A percentile compares a stretch with the other conserved stretches of the same genome.
Evolutionary conservation across 225 moss, liverwort and hornwort genomes (phyloP).

Genomic region (Antitrichia curtipendula): DNA sequence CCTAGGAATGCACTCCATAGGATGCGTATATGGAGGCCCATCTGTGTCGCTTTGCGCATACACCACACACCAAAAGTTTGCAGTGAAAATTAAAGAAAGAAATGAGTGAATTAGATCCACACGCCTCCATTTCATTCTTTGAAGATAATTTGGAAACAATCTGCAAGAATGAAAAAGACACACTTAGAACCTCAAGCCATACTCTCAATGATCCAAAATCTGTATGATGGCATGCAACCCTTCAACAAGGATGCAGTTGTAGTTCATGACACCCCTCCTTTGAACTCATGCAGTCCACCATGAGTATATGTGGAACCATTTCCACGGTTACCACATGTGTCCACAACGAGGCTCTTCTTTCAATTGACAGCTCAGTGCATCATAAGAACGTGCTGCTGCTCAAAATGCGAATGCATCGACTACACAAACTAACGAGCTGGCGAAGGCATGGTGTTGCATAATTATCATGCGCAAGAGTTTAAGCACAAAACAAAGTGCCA

Average conservation of each 20-base stretch:
- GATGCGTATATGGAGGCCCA: too few species aligned
- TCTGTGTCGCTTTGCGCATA: too few species aligned
- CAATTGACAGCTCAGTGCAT: too few species aligned
- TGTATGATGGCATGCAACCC: accelerated
- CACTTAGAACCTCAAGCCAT: not conserved
- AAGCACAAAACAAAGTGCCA: not conserved
- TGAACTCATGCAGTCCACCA: not conserved
- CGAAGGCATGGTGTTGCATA: not conserved
- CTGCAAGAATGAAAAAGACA: not conserved
- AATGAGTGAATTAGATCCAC: not conserved
- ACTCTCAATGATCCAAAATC: not conserved
- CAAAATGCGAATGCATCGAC: not conserved
- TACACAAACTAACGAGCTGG: not conserved
- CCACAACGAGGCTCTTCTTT: too few species aligned
- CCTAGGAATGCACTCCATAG: too few species aligned
- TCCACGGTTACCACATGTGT: too few species aligned
- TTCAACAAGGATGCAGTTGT: not conserved
- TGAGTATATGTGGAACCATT: too few species aligned
- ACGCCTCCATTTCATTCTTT: not conserved
- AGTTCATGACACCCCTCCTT: not conserved
- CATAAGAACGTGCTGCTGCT: accelerated
- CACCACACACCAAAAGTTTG: too few species aligned
- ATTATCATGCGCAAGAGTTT: not conserved
- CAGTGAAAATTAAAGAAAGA: not conserved
- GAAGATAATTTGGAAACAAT: not conserved